Evolutionary conservation across 2,329 filamentous ascomycete genomes (phyloP), one percentile per base, ranked within the genome.

Genomic region (Sporothrix globosa): DNA sequence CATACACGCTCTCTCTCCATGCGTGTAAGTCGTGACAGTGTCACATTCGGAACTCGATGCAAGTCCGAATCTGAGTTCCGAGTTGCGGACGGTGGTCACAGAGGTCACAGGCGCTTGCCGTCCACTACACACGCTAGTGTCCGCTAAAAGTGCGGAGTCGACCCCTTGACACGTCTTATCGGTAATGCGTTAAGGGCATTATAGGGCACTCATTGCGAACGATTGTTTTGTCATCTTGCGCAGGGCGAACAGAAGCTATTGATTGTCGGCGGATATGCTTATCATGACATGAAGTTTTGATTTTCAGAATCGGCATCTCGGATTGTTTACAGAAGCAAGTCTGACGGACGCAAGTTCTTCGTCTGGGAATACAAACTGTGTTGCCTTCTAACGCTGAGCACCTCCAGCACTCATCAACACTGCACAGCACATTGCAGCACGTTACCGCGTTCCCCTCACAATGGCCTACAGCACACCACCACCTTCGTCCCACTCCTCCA

Each of bases 391-490:
- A 34, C 34, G 34, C 34, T 34, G 6, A 34, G 34, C 5, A 34
- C 34, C 34, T 7, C 34, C 19, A 21, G 27, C 13, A 13, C 30
- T 44, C 34, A 44, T 14, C 34, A 44, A 39, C 56, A 21, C n/a
- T 5, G 2, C 2, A 41, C 56, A 60, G 19, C 34, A 21, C 56
- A 30, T 17, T 24, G 14, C 56, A 14, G 19, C 56, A 44, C 30
- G 39, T 19, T 21, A 21, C 56, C 1, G 11, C 56, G 17, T 27
- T 10, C 19, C 17, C 17, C 54, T 10, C 34, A 44, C 34, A 10
- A 61, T 61, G 56, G n/a, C 56, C 39, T 61, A 61, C 56, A 61
- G 61, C 14, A 66, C 61, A 30, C 61, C 41, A 11, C 44, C 61
- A 0, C 24, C 44, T 27, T 34, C 24, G 17, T 17, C 61, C 6